Percentiles rank a stretch among this genome's conserved stretches.
phyloP scores from a whole-genome alignment of 129 eudicot genomes.

The Calendula officinalis region DNA sequence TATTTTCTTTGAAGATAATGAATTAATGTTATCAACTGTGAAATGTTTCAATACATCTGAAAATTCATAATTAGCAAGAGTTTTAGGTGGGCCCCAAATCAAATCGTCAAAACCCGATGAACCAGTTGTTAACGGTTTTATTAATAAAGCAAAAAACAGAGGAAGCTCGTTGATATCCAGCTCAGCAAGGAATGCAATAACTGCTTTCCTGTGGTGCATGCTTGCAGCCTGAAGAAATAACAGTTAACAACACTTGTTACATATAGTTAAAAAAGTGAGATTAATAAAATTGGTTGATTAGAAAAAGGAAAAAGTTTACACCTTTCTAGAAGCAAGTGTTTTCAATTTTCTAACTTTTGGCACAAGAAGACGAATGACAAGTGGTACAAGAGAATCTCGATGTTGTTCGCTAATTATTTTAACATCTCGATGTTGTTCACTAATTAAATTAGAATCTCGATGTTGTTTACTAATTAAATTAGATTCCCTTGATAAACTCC shows the following conservation, averaged over 20 bases:
- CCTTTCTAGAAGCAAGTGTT: constrained; percentile 83
- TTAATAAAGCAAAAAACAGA: constrained; percentile 62
- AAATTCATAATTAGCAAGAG: constrained; percentile 29
- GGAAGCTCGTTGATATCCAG: constrained; percentile 80
- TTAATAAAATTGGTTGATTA: neutral
- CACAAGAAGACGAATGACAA: constrained; percentile 62
- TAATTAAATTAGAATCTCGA: neutral
- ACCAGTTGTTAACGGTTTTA: constrained; percentile 48
- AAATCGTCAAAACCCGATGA: constrained; percentile 42
- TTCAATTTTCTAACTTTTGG: constrained; percentile 80
- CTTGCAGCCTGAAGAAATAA: constrained; percentile 62
- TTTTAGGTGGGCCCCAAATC: constrained; percentile 39
- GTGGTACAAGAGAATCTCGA: constrained; percentile 61
- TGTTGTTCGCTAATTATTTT: constrained; percentile 50
- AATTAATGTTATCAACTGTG: constrained; percentile 46
- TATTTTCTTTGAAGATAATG: constrained; percentile 71
- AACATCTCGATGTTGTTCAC: constrained; percentile 58
- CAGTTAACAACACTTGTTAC: constrained; percentile 6
- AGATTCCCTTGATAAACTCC: constrained; percentile 84
- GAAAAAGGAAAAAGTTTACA: constrained; percentile 9
- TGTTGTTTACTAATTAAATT: constrained; percentile 36
- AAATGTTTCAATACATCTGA: constrained; percentile 50
- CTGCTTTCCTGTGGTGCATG: constrained; percentile 68
- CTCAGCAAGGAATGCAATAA: constrained; percentile 74
- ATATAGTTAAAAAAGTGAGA: constrained; percentile 9